Conservation (phyloP, 176 grass and related monocot genomes). For the Panicum miliaceum region DNA sequence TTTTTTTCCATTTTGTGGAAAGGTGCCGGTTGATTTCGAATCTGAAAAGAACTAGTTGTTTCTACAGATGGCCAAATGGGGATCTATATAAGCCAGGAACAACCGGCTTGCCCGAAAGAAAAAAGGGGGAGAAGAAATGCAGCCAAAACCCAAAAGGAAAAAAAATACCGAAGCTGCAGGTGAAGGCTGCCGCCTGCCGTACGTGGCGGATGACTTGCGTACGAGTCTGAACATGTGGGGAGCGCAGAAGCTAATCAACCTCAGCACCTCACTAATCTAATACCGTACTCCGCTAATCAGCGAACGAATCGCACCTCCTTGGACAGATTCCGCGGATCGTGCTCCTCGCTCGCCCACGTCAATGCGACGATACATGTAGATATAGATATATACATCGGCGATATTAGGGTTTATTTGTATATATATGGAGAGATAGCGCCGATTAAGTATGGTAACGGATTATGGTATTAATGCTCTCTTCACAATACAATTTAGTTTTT, state of each 20-base stretch:
- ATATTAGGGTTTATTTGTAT: too few relatives aligned
- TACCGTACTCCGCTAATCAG: background rate
- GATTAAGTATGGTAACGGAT: too few relatives aligned
- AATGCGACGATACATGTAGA: background rate
- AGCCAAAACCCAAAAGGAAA: too few relatives aligned
- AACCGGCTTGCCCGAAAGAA: background rate
- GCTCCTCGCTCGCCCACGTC: background rate
- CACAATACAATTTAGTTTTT: too few relatives aligned
- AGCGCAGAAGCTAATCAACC: background rate
- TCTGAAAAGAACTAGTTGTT: background rate
- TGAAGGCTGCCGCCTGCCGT: slow-evolving; percentile 36
- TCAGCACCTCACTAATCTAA: slow-evolving; percentile 9
- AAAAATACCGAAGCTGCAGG: background rate
- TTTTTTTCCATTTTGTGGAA: too few relatives aligned
- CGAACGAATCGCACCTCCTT: slow-evolving; percentile 11
- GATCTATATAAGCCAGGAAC: background rate
- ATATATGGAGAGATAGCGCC: too few relatives aligned
- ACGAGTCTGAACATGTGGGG: slow-evolving; percentile 26
- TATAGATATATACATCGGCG: too few relatives aligned
- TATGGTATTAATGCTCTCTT: too few relatives aligned
- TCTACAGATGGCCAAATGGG: background rate
- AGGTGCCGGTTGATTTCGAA: background rate
- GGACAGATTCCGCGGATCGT: slow-evolving; percentile 43
- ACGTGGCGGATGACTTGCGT: slow-evolving; percentile 20
- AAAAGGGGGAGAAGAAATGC: background rate